Evolutionary conservation across 352 stramenopile genomes (phyloP).

Genomic region (Phytopythium chamaehyphon): DNA sequence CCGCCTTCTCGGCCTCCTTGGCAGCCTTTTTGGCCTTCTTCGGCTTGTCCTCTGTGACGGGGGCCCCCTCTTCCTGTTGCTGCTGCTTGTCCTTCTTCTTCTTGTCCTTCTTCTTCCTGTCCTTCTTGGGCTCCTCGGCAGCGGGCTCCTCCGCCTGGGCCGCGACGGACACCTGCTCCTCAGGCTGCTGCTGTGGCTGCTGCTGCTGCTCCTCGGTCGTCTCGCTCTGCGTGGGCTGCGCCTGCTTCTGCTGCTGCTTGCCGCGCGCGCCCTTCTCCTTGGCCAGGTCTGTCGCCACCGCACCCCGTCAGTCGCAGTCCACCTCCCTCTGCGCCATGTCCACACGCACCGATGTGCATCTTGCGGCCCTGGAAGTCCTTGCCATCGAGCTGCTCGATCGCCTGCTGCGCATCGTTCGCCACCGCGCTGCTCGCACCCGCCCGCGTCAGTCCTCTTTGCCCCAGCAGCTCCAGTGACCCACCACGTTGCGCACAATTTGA

Average conservation of each 20-base stretch:
- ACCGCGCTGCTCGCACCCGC: slow-evolving; percentile 44
- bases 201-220: slow-evolving; percentile 4
- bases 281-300: slow-evolving; percentile 45
- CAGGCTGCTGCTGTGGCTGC: slow-evolving; percentile 14
- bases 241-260: slow-evolving; percentile 11
- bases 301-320: neutral
- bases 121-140: slow-evolving; percentile 9
- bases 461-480: neutral
- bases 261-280: slow-evolving; percentile 62
- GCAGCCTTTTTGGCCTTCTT: slow-evolving; percentile 17
- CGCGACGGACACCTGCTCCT: slow-evolving; percentile 13
- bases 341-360: slow-evolving; percentile 68
- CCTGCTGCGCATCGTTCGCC: slow-evolving; percentile 58
- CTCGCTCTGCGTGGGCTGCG: slow-evolving; percentile 1
- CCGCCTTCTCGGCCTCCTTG: slow-evolving; percentile 13
- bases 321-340: neutral
- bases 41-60: slow-evolving; percentile 13
- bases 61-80: slow-evolving; percentile 21
- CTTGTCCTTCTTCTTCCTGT: slow-evolving; percentile 13
- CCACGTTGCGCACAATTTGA: slow-evolving; percentile 61
- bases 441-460: neutral
- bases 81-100: slow-evolving; percentile 13
- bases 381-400: slow-evolving; percentile 74
- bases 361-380: slow-evolving; percentile 72
- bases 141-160: slow-evolving; percentile 17